phyloP scores from a whole-genome alignment of 148 eudicot genomes.

The Mesembryanthemum crystallinum region DNA sequence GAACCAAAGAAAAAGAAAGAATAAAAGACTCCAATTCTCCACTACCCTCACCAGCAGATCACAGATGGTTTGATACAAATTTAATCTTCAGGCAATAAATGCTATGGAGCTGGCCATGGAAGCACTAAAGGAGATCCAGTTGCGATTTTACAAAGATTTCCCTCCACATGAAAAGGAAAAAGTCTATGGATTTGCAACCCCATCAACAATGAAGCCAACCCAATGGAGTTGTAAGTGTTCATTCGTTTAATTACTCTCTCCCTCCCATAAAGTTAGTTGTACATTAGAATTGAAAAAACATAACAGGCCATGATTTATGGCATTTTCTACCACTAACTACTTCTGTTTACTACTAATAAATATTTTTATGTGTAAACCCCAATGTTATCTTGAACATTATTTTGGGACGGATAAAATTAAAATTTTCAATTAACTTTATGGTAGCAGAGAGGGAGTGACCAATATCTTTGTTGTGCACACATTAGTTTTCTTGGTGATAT shows the following conservation, averaged over 20 bases:
- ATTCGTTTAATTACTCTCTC: not conserved
- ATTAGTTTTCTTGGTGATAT: slow-evolving; percentile 5
- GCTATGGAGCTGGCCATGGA: slow-evolving; percentile 95
- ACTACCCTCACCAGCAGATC: not conserved
- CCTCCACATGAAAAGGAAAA: slow-evolving; percentile 81
- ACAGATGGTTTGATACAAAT: not conserved
- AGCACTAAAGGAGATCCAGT: slow-evolving; percentile 80
- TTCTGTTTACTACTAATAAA: not conserved
- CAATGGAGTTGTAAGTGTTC: slow-evolving; percentile 94
- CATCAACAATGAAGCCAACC: slow-evolving; percentile 98
- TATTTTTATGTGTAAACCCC: not conserved
- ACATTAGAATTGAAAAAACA: not conserved
- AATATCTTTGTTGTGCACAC: not conserved
- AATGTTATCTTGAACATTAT: not conserved
- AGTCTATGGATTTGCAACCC: slow-evolving; percentile 87
- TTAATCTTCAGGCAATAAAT: slow-evolving; percentile 67
- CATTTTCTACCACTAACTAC: too few relatives aligned
- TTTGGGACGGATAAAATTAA: too few relatives aligned
- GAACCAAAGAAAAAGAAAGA: not conserved
- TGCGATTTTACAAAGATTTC: slow-evolving; percentile 77
- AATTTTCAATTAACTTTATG: too few relatives aligned
- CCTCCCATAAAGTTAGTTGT: not conserved
- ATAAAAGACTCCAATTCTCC: not conserved
- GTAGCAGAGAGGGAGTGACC: not conserved
- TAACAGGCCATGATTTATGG: not conserved